These are phyloP conservation scores for Adansonia grandidieri DNA, from an alignment of 441 rosid genomes.

Conservation along the genomic window DNA sequence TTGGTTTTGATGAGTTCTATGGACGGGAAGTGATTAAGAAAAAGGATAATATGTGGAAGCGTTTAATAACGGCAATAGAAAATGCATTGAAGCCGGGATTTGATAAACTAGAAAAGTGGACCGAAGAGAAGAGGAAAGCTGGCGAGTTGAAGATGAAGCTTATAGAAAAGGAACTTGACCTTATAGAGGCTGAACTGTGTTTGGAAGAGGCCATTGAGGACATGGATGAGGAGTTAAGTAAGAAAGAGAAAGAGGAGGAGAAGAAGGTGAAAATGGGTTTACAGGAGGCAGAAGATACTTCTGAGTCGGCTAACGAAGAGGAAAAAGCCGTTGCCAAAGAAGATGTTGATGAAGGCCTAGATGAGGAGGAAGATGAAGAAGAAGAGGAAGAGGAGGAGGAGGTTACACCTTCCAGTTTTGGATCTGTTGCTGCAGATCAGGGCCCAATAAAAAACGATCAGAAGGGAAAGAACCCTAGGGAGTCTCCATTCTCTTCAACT, in stretches of 20 bases:
- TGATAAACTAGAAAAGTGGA: conserved; percentile 71
- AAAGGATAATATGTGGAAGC: conserved; percentile 49
- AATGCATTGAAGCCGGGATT: conserved; percentile 55
- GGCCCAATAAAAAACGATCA: conserved; percentile 39
- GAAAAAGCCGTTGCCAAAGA: conserved; percentile 43
- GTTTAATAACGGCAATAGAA: conserved; percentile 50
- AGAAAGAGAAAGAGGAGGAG: conserved; percentile 29
- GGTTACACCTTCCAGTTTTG: conserved; percentile 73
- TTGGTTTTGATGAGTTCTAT: conserved; percentile 84
- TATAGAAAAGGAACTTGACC: conserved; percentile 66
- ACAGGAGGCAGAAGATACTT: conserved; percentile 41
- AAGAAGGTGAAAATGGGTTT: conserved; percentile 43
- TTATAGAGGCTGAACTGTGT: conserved; percentile 74
- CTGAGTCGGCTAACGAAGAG: conserved; percentile 37
- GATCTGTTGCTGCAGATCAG: conserved; percentile 51
- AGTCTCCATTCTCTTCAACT: conserved; percentile 65
- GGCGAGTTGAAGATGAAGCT: conserved; percentile 61
- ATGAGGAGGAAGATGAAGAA: conserved; percentile 41
- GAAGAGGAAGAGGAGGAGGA: conserved; percentile 55
- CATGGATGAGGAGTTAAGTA: conserved; percentile 31
- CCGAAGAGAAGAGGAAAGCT: conserved; percentile 69
- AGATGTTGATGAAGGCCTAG: conserved; percentile 46
- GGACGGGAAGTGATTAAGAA: conserved; percentile 54
- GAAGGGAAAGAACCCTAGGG: conserved; percentile 51
- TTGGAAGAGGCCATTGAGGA: conserved; percentile 84